Evolutionary conservation across 106 monocot genomes (phyloP).

Genomic region (Amphibolis antarctica): DNA sequence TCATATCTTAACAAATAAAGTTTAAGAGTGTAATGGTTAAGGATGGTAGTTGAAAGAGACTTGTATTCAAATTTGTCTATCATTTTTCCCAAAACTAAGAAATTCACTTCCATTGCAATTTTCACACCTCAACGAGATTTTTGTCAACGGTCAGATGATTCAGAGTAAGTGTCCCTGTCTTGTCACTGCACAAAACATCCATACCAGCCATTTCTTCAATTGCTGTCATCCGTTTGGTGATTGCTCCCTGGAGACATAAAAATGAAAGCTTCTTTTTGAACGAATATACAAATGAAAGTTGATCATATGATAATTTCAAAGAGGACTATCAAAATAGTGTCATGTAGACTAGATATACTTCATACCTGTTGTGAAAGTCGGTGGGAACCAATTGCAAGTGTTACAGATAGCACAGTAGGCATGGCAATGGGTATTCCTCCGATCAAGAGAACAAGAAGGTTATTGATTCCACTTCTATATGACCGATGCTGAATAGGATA

Average conservation of each 20-base stretch:
- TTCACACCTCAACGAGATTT: conserved; percentile 15
- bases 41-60: too few relatives aligned
- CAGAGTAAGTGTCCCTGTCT: conserved; percentile 54
- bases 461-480: conserved; percentile 49
- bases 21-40: too few relatives aligned
- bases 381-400: conserved; percentile 49
- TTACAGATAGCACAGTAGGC: conserved; percentile 10
- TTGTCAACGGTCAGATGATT: conserved; percentile 48
- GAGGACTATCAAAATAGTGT: not conserved
- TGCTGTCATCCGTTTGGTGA: conserved; percentile 61
- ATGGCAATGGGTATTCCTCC: conserved; percentile 76
- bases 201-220: conserved; percentile 32
- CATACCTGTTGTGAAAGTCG: conserved; percentile 27
- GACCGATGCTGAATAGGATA: conserved; percentile 42
- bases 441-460: conserved; percentile 52
- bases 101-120: not conserved
- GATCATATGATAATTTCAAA: not conserved
- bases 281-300: not conserved
- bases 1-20: too few relatives aligned
- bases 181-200: conserved; percentile 46
- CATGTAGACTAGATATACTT: not conserved
- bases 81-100: not conserved
- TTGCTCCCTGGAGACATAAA: conserved; percentile 13
- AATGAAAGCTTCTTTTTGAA: too few relatives aligned
- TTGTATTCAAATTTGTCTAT: too few relatives aligned